Evolutionary conservation across 306 rosid genomes (phyloP).

Genomic region (Cicer cuneatum): DNA sequence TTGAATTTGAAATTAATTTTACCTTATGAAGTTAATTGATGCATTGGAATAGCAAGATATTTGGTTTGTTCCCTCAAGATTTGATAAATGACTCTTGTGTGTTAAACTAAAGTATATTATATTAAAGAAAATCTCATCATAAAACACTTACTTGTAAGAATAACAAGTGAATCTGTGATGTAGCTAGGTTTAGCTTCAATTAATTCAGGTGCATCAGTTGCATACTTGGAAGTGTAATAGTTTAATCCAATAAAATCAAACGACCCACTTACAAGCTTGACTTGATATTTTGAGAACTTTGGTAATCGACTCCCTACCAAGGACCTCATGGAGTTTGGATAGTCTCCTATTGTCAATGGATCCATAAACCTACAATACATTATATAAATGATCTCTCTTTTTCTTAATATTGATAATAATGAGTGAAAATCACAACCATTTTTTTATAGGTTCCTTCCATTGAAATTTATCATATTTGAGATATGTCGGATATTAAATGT

Average conservation of each 20-base stretch:
- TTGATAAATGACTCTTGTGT: too few species aligned
- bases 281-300: conserved; percentile 15
- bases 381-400: not conserved
- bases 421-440: too few species aligned
- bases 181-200: not conserved
- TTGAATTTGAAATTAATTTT: too few species aligned
- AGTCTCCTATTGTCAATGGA: conserved; percentile 38
- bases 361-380: conserved; percentile 39
- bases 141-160: conserved; percentile 33
- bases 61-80: too few species aligned
- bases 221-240: conserved; percentile 42
- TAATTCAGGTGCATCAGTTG: conserved; percentile 35
- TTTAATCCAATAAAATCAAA: conserved; percentile 47
- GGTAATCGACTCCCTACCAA: conserved; percentile 40
- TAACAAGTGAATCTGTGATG: conserved; percentile 27
- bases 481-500: too few species aligned
- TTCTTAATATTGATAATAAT: too few species aligned
- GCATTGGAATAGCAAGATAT: too few species aligned
- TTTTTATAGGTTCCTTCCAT: too few species aligned
- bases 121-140: not conserved
- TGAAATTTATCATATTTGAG: too few species aligned
- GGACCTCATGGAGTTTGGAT: conserved; percentile 33
- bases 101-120: not conserved
- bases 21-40: too few species aligned
- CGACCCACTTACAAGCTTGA: conserved; percentile 22